Percentiles rank a stretch among this genome's conserved stretches.
These are phyloP conservation scores for Angophora floribunda DNA, from an alignment of 345 rosid species.

Conservation along the genomic window DNA sequence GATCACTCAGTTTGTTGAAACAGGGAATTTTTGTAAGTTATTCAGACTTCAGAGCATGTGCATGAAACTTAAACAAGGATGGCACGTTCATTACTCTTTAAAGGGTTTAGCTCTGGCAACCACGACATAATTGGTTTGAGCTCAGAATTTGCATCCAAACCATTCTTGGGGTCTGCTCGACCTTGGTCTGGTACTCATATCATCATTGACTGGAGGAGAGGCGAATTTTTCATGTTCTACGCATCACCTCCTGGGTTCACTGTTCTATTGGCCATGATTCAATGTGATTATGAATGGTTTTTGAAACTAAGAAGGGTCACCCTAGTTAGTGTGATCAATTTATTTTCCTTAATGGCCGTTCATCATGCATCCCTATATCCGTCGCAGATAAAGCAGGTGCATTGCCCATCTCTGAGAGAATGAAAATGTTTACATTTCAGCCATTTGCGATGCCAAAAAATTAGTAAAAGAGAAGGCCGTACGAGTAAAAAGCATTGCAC, in stretches of 20 bases:
- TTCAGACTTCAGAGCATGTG: not conserved
- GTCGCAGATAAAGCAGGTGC: not conserved
- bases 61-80: not conserved
- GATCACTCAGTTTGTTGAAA: not conserved
- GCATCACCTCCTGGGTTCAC: not conserved
- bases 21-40: not conserved
- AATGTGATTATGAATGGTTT: not conserved
- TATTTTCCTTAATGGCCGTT: not conserved
- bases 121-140: not conserved
- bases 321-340: not conserved
- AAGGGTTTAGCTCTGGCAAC: not conserved
- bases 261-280: not conserved
- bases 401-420: not conserved
- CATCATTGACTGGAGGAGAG: not conserved
- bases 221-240: not conserved
- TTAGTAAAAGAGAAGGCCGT: not conserved
- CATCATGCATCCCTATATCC: not conserved
- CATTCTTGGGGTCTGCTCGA: not conserved
- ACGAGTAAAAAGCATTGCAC: not conserved
- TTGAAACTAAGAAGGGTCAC: not conserved
- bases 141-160: not conserved
- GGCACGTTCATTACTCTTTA: not conserved
- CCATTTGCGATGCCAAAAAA: not conserved
- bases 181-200: not conserved
- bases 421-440: not conserved